phyloP scores from a whole-genome alignment of 768 basidiomycete genomes.

The Podaxis pistillaris region DNA sequence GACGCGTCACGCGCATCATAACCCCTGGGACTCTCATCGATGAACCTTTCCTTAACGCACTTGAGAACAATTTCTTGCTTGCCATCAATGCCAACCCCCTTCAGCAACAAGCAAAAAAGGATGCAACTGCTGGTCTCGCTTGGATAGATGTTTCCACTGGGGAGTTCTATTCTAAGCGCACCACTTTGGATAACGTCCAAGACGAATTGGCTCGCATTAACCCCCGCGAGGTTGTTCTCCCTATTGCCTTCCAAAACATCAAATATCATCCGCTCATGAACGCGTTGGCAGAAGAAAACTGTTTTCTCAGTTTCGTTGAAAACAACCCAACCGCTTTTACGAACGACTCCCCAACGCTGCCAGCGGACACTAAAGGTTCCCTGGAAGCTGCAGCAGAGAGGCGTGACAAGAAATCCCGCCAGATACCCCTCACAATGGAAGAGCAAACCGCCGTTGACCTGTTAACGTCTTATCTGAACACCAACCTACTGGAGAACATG shows the following conservation, averaged over 20 bases:
- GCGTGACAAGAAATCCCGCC: no score
- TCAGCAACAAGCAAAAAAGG: slow-evolving; percentile 5
- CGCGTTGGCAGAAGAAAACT: slow-evolving; percentile 52
- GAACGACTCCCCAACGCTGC: neutral
- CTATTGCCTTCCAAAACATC: slow-evolving; percentile 34
- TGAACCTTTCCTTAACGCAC: slow-evolving; percentile 81
- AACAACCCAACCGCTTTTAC: neutral
- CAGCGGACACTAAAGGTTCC: neutral
- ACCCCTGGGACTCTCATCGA: slow-evolving; percentile 95
- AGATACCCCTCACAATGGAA: slow-evolving; percentile 24
- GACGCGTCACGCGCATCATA: slow-evolving; percentile 82
- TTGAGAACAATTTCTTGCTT: slow-evolving; percentile 89
- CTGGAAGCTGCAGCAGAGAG: neutral
- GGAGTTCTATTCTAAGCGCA: slow-evolving; percentile 80
- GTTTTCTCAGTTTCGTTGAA: slow-evolving; percentile 50
- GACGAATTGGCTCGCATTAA: slow-evolving; percentile 82
- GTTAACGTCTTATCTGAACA: slow-evolving; percentile 62
- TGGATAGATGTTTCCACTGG: slow-evolving; percentile 97
- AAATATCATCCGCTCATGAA: slow-evolving; percentile 45
- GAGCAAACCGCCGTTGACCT: slow-evolving; percentile 61
- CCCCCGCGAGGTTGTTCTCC: slow-evolving; percentile 81
- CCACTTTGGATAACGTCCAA: slow-evolving; percentile 52
- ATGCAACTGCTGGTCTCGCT: slow-evolving; percentile 61
- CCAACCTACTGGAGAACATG: slow-evolving; percentile 77
- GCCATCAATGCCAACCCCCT: slow-evolving; percentile 42